Evolutionary conservation across 306 rosid genomes (phyloP).

Genomic region (Amphicarpaea edgeworthii): DNA sequence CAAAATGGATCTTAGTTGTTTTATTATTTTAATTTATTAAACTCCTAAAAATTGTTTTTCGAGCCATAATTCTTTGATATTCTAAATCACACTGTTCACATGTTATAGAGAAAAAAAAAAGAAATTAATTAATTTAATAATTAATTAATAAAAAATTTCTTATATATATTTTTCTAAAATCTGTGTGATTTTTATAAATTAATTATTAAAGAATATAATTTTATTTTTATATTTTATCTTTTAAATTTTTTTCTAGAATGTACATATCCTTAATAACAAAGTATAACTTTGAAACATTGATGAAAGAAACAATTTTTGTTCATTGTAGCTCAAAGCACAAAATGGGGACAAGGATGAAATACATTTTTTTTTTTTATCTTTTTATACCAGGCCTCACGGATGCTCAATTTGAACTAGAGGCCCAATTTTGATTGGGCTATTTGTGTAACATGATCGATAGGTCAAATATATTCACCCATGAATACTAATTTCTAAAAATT

Average conservation of each 20-base stretch:
- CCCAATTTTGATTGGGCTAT: not conserved
- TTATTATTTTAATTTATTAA: not conserved
- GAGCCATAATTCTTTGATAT: not conserved
- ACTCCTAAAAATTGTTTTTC: slow-evolving; percentile 20
- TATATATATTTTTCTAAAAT: no score
- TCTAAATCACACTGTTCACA: slow-evolving; percentile 3
- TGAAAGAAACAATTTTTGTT: not conserved
- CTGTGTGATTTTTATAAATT: no score
- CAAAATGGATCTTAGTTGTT: not conserved
- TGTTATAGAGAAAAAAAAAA: no score
- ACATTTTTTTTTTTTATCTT: not conserved
- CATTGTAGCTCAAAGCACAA: not conserved
- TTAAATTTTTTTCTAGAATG: no score
- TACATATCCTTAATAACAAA: not conserved
- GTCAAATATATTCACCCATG: no score
- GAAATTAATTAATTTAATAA: no score
- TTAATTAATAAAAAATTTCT: no score
- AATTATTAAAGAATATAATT: no score
- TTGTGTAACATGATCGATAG: no score
- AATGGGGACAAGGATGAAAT: not conserved
- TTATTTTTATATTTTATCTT: no score
- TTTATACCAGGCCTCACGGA: not conserved
- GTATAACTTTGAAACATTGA: not conserved
- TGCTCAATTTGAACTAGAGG: not conserved
- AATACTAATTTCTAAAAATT: no score